Evolutionary conservation across 2,329 filamentous ascomycete species (phyloP).

Genomic region (Claviceps capensis): DNA sequence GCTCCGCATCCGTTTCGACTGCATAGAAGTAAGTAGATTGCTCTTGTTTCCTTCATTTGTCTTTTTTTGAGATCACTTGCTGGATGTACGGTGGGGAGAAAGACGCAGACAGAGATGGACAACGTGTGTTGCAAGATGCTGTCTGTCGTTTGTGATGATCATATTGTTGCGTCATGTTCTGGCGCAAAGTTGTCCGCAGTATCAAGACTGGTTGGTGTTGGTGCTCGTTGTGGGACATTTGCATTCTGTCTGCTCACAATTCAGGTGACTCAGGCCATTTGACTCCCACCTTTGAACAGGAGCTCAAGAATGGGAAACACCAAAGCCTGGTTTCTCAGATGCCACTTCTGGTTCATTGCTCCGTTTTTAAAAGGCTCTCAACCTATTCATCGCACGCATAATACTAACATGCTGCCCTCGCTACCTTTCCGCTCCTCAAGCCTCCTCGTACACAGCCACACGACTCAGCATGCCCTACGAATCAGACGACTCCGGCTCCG

Average conservation of each 20-base stretch:
- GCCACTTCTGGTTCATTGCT: background rate
- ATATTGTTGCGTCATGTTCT: background rate
- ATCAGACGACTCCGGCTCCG: conserved; percentile 23
- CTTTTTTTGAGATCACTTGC: background rate
- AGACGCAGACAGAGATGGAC: background rate
- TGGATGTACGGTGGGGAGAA: background rate
- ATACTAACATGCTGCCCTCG: background rate
- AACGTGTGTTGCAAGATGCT: background rate
- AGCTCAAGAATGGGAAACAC: too few relatives aligned
- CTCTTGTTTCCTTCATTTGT: background rate
- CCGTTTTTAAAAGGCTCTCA: background rate
- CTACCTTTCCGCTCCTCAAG: conserved; percentile 12
- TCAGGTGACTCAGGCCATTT: background rate
- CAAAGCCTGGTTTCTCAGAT: background rate
- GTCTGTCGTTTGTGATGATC: background rate
- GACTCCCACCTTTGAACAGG: background rate
- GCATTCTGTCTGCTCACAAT: background rate
- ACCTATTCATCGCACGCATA: background rate
- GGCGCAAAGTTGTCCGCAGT: background rate
- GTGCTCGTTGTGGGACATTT: background rate
- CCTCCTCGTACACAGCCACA: conserved; percentile 15
- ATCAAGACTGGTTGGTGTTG: background rate
- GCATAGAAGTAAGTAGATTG: conserved; percentile 20
- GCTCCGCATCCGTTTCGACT: conserved; percentile 24
- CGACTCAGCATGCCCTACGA: conserved; percentile 24